A percentile compares a stretch with the other conserved stretches of the same genome.
phyloP scores from a whole-genome alignment of 192 early-diverging fungal species.

The Anaeromyces robustus region DNA sequence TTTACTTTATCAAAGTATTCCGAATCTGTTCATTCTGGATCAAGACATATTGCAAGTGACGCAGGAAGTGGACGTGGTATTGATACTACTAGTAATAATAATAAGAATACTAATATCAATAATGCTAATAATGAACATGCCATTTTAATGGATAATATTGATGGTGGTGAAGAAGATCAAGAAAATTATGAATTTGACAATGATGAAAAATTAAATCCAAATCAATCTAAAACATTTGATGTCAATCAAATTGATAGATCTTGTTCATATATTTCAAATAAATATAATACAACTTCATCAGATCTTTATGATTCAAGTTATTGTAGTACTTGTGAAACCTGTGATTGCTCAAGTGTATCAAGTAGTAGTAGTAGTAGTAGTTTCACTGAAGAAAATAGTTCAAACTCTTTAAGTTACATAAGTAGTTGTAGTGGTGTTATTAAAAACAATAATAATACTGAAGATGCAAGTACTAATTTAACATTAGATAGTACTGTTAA shows the following conservation, averaged over 20 bases:
- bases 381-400: too few species aligned
- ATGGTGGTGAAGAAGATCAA: not conserved
- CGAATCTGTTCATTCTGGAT: not conserved
- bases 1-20: not conserved
- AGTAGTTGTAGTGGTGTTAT: not conserved
- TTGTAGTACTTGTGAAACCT: too few species aligned
- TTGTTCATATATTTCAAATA: too few species aligned
- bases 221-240: too few species aligned
- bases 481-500: not conserved
- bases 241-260: too few species aligned
- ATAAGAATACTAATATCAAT: not conserved
- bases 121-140: not conserved
- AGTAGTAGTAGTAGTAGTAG: too few species aligned
- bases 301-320: too few species aligned
- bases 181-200: too few species aligned
- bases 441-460: not conserved
- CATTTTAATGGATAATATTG: not conserved
- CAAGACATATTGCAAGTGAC: not conserved
- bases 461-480: not conserved
- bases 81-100: not conserved
- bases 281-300: too few species aligned
- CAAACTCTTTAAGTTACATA: too few species aligned
- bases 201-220: too few species aligned
- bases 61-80: not conserved
- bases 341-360: too few species aligned